Evolutionary conservation across 768 basidiomycete genomes (phyloP).

Genomic region (Cubamyces sp.): DNA sequence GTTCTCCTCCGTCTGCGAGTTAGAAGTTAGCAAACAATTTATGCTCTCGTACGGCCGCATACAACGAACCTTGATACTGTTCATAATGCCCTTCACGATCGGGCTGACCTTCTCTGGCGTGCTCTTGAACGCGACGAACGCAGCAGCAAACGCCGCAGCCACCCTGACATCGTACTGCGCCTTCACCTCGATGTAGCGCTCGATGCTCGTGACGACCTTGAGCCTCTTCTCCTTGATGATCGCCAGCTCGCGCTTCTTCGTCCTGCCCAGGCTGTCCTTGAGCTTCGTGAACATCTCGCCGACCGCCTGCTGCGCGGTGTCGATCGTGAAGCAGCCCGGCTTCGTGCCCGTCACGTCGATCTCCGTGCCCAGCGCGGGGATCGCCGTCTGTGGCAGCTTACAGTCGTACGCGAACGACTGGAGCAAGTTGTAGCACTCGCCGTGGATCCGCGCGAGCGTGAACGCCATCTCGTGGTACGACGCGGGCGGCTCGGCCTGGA

Average conservation of each 20-base stretch:
- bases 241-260: constrained; percentile 77
- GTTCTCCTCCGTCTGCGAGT: constrained; percentile 80
- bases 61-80: constrained; percentile 86
- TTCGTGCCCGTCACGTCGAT: constrained; percentile 75
- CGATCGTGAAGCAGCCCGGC: constrained; percentile 74
- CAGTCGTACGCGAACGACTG: constrained; percentile 84
- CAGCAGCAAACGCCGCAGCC: constrained; percentile 87
- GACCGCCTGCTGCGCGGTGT: constrained; percentile 72
- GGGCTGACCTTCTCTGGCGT: constrained; percentile 95
- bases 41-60: background rate
- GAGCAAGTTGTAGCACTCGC: constrained; percentile 80
- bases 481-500: constrained; percentile 74
- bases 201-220: constrained; percentile 70
- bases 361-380: constrained; percentile 78
- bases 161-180: constrained; percentile 85
- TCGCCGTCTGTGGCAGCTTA: constrained; percentile 78
- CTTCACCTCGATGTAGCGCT: constrained; percentile 82
- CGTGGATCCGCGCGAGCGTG: constrained; percentile 76
- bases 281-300: constrained; percentile 72
- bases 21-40: background rate
- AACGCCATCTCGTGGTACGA: constrained; percentile 93
- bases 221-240: constrained; percentile 76
- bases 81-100: constrained; percentile 96
- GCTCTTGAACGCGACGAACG: constrained; percentile 83
- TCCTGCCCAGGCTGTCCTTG: constrained; percentile 72